Evolutionary conservation across 331 rosid species (phyloP), one percentile per base, ranked within the genome.

Genomic region (Rhamnella rubrinervis): DNA sequence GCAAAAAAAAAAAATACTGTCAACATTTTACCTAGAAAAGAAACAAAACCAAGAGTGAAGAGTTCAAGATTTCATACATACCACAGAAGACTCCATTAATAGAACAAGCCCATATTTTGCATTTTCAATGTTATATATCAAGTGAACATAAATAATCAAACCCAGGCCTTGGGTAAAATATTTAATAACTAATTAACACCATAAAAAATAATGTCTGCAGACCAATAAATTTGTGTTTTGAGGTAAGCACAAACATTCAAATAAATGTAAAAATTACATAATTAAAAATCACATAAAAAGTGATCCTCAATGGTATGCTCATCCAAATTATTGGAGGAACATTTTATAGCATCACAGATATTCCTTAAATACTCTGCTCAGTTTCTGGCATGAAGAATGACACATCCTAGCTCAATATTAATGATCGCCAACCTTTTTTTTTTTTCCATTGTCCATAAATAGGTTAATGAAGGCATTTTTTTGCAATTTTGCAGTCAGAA

Each of bases 1-100:
- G 55, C 70, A 53, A 77, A 21, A 77, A 21, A 2, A 74, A 59
- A 77, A 26, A 3, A 35, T 26, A 35, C 64, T 23, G 63, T 84
- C 84, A 80, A 65, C 52, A 75, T 77, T 20, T 20, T 37, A 17
- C 26, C 17, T 20, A 20, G 12, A 57, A 55, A 55, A 49, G 13
- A 44, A 9, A 15, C 49, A 4, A 44, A 44, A 44, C 16, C 49
- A 9, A 44, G 49, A 44, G 13, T 44, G 49, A 44, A 44, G 49
- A 44, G 14, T 44, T 14, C 49, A 44, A 44, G 49, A 44, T 44
- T 44, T 44, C 6, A 47, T 55, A 74, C 61, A 74, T 64, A 39
- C 41, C 59, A 65, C 41, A 55, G 46, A 47, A 62, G 44, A 52
- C 28, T 63, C 21, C 63, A 72, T 50, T 71, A 31, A 59, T 31